A percentile compares a stretch with the other conserved stretches of the same genome.
phyloP scores from a whole-genome alignment of 352 stramenopile genomes.

The Phytophthora brassicae region DNA sequence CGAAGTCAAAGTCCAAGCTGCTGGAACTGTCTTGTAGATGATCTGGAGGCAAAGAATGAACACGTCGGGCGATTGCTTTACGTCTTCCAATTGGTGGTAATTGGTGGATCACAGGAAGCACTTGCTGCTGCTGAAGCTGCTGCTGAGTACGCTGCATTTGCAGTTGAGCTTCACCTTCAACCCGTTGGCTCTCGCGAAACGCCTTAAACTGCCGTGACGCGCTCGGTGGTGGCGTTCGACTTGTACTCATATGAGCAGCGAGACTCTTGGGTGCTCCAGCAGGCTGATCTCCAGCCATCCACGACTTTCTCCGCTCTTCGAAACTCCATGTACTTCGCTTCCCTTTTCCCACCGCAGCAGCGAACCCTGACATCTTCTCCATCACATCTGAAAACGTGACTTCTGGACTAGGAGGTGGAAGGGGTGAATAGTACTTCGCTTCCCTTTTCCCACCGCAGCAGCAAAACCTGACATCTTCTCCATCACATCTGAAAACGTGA shows the following conservation, averaged over 20 bases:
- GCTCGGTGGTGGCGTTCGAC: constrained; percentile 17
- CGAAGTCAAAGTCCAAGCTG: constrained; percentile 75
- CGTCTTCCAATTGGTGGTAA: constrained; percentile 30
- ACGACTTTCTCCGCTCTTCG: constrained; percentile 73
- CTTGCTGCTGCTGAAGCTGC: constrained; percentile 35
- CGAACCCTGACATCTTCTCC: constrained; percentile 62
- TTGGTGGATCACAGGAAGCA: constrained; percentile 34
- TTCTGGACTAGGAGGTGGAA: constrained; percentile 54
- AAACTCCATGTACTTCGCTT: constrained; percentile 49
- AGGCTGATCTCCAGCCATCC: constrained; percentile 63
- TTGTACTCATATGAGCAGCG: constrained; percentile 22
- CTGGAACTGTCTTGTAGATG: constrained; percentile 52
- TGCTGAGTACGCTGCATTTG: constrained; percentile 30
- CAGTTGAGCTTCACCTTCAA: constrained; percentile 34
- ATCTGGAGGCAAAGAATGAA: constrained; percentile 63
- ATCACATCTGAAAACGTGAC: constrained; percentile 81
- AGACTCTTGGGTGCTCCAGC: constrained; percentile 23
- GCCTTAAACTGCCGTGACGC: constrained; percentile 32
- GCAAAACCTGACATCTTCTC: constrained; percentile 63
- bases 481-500: constrained; percentile 78
- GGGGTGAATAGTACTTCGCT: constrained; percentile 45
- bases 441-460: constrained; percentile 36
- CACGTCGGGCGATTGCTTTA: constrained; percentile 40
- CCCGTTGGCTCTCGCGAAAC: constrained; percentile 38
- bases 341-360: constrained; percentile 35